Evolutionary conservation across 2,329 filamentous ascomycete species (phyloP).

Genomic region (Sclerotinia subarctica): DNA sequence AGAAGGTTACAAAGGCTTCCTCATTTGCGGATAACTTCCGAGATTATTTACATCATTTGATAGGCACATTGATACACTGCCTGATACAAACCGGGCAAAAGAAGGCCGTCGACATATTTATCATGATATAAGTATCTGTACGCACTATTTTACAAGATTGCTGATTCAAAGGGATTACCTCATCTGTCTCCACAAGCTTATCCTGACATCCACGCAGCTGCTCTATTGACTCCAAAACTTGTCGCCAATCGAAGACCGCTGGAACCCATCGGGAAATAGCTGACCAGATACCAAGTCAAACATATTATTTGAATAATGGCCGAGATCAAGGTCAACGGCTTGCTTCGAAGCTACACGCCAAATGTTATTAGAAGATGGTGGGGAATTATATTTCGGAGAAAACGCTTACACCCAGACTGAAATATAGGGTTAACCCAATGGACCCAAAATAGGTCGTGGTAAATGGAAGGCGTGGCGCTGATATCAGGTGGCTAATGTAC

Average conservation of each 20-base stretch:
- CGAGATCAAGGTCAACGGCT: constrained; percentile 79
- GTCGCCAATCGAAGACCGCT: constrained; percentile 83
- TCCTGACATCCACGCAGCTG: constrained; percentile 83
- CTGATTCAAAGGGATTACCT: background rate
- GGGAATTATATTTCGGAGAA: background rate
- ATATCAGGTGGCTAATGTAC: constrained; percentile 82
- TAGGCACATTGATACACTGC: background rate
- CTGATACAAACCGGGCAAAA: background rate
- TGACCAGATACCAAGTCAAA: constrained; percentile 89
- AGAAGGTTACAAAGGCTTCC: background rate
- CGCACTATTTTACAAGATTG: constrained; percentile 3
- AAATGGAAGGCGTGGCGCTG: constrained; percentile 81
- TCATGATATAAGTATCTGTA: background rate
- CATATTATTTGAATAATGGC: constrained; percentile 80
- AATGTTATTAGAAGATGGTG: constrained; percentile 25
- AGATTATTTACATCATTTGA: constrained; percentile 11
- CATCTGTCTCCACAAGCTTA: constrained; percentile 41
- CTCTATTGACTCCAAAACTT: constrained; percentile 78
- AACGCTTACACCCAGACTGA: constrained; percentile 80
- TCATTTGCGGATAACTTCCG: constrained; percentile 15
- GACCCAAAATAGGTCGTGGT: constrained; percentile 94
- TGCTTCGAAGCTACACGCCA: constrained; percentile 69
- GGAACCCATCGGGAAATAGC: constrained; percentile 97
- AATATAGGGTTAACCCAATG: constrained; percentile 85
- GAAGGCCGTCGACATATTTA: background rate